Evolutionary conservation across 306 rosid species (phyloP), one percentile per base, ranked within the genome.

Genomic region (Nissolia schottii): DNA sequence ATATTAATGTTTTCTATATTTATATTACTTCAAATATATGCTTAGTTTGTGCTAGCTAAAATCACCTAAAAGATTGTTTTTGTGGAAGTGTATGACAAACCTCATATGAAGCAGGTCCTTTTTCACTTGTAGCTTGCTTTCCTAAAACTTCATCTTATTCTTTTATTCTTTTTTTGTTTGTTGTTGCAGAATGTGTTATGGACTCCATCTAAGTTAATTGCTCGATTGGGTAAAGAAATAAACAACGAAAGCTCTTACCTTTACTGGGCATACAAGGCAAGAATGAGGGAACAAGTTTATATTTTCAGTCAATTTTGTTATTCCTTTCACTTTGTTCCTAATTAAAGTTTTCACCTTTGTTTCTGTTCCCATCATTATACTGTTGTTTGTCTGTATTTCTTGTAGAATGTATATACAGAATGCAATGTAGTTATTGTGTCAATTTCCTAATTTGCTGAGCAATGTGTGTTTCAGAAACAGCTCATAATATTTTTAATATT

Each of bases 201-300:
- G 97, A 85, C 96, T 8, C 99, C 99, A 0, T 94, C 99, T 5
- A 91, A 85, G 82, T 53, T 94, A 77, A 89, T 84, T 24, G 86
- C 88, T 73, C 96, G 96, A 37, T 66, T 94, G 90, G 99, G 99
- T 63, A 89, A 87, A 82, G 96, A 94, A 74, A 91, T 91, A 73
- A 82, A 88, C 74, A 80, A 94, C 61, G 83, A 80, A 80, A 81
- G 83, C 75, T 94, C 99, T 20, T 94, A 89, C 68, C 99, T 94
- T 45, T 91, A 87, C 76, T 94, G 99, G 98, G 96, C 98, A 3
- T 86, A 89, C 70, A 85, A 84, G 95, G 99, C 77, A 82, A 76
- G 90, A 74, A 22, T 50, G 58, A 49, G 35, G 24, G 35, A 35
- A 24, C 54, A 43, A 50, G 31, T 15, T 66, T 77, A 45, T 49